Evolutionary conservation across 345 rosid species (phyloP).

Genomic region (Gossypium australe): DNA sequence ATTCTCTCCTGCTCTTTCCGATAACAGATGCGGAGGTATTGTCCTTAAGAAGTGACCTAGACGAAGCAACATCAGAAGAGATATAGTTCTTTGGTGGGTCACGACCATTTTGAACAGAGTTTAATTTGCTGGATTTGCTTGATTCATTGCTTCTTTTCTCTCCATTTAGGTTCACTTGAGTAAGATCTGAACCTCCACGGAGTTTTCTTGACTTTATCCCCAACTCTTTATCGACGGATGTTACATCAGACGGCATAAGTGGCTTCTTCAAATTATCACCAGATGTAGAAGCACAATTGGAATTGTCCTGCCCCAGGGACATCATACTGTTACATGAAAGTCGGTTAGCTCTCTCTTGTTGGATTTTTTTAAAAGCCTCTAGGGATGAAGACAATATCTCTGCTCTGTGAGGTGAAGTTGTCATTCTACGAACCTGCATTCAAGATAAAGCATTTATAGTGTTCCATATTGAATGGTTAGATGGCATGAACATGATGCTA

Average conservation of each 20-base stretch:
- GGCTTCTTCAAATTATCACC: conserved; percentile 21
- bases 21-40: conserved; percentile 24
- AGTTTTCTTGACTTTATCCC: conserved; percentile 26
- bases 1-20: conserved; percentile 49
- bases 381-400: conserved; percentile 69
- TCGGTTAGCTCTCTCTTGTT: conserved; percentile 49
- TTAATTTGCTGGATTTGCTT: conserved; percentile 34
- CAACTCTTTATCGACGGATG: conserved; percentile 20
- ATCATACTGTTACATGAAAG: conserved; percentile 20
- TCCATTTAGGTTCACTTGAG: conserved; percentile 22
- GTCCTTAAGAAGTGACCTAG: conserved; percentile 34
- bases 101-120: conserved; percentile 23
- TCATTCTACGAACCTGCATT: conserved; percentile 72
- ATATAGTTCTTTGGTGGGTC: conserved; percentile 24
- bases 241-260: conserved; percentile 23
- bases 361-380: conserved; percentile 71
- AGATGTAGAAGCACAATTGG: conserved; percentile 19
- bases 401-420: conserved; percentile 67
- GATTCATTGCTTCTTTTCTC: conserved; percentile 29
- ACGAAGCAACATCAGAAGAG: conserved; percentile 23
- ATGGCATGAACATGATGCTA: not conserved
- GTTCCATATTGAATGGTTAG: conserved; percentile 21
- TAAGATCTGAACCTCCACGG: conserved; percentile 23
- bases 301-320: conserved; percentile 26
- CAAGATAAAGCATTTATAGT: conserved; percentile 18